A percentile compares a stretch with the other conserved stretches of the same genome.
These are phyloP conservation scores for Globisporangium barbulae DNA, from an alignment of 352 stramenopile species.

Conservation along the genomic window DNA sequence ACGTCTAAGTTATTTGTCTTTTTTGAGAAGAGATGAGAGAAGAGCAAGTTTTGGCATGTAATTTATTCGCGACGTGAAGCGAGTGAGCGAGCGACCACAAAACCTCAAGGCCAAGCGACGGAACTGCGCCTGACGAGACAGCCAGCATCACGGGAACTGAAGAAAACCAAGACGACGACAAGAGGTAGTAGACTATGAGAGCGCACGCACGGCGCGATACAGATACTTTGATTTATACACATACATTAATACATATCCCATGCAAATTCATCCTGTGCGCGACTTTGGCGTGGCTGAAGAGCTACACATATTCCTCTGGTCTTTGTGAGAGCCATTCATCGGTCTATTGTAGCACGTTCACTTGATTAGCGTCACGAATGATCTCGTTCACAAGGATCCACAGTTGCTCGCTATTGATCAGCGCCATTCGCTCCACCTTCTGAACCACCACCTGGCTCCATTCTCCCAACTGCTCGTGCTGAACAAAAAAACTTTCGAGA, in stretches of 20 bases:
- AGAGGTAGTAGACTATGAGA: conserved; percentile 12
- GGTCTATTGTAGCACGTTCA: neutral
- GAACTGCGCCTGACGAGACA: conserved; percentile 3
- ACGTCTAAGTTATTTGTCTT: conserved; percentile 28
- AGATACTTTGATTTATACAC: conserved; percentile 9
- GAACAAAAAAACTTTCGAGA: too few relatives aligned
- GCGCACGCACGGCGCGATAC: neutral
- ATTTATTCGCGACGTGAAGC: conserved; percentile 14
- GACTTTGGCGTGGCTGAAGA: neutral
- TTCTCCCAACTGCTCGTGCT: neutral
- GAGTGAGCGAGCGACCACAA: conserved; percentile 1
- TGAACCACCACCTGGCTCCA: neutral
- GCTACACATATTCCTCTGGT: neutral
- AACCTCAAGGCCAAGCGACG: neutral
- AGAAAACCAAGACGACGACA: neutral
- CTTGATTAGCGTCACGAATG: neutral
- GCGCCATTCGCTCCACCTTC: too few relatives aligned
- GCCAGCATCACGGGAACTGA: neutral
- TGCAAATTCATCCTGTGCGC: neutral
- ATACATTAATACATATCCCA: conserved; percentile 5
- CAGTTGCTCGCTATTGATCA: neutral
- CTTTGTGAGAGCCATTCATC: neutral
- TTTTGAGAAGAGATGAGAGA: neutral
- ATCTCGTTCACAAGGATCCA: neutral
- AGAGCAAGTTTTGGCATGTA: conserved; percentile 13